Conservation (phyloP, 352 stramenopile species). For the Aphanomyces stellatus region DNA sequence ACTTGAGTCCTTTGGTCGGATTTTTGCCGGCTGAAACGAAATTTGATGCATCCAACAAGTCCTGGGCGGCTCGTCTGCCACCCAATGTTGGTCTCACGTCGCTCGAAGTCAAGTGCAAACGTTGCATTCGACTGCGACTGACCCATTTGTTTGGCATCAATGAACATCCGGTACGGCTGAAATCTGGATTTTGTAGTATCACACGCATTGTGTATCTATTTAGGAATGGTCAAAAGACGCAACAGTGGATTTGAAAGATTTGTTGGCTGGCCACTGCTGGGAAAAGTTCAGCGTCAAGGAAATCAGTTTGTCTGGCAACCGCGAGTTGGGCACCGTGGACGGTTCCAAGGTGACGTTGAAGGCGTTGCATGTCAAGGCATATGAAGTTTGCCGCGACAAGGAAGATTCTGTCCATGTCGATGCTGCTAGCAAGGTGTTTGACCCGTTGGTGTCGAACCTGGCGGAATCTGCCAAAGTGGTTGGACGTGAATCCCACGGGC, state of each 20-base stretch:
- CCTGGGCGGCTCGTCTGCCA: conserved; percentile 24
- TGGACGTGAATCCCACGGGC: background rate
- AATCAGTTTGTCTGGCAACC: conserved; percentile 74
- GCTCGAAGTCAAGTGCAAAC: conserved; percentile 60
- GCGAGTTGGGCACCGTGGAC: background rate
- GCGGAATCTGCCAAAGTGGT: conserved; percentile 41
- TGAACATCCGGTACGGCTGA: conserved; percentile 44
- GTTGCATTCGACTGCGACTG: conserved; percentile 86
- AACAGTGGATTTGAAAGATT: conserved; percentile 59
- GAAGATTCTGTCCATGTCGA: conserved; percentile 24
- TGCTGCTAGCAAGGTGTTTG: too few species aligned
- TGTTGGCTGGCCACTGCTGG: conserved; percentile 43
- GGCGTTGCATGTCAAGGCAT: conserved; percentile 91
- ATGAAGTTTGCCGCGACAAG: conserved; percentile 51
- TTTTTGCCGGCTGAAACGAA: conserved; percentile 12
- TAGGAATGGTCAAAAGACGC: conserved; percentile 54
- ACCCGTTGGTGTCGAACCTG: background rate
- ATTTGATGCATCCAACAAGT: background rate
- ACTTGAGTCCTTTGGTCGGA: conserved; percentile 54
- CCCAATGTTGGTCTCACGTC: conserved; percentile 91
- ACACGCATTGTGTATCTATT: background rate
- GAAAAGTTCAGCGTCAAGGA: conserved; percentile 65
- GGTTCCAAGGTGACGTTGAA: conserved; percentile 58
- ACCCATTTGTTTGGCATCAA: conserved; percentile 90
- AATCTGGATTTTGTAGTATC: too few species aligned